Percentiles rank a stretch among this genome's conserved stretches.
phyloP scores from a whole-genome alignment of 202 grass and related monocot species.

The Digitaria exilis region DNA sequence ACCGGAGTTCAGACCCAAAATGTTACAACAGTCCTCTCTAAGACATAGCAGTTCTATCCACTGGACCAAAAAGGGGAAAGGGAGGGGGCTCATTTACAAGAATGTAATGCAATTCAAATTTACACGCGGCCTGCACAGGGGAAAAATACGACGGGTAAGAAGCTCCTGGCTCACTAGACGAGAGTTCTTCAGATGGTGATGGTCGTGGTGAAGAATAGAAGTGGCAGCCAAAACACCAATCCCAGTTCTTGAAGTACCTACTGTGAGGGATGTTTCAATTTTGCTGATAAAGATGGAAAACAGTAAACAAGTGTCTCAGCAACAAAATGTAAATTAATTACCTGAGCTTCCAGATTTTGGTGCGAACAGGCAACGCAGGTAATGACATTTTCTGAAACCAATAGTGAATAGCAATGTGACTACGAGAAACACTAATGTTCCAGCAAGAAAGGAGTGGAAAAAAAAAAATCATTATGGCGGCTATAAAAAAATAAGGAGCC shows the following conservation, averaged over 20 bases:
- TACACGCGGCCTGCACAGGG: slow-evolving; percentile 56
- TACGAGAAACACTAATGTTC: not conserved
- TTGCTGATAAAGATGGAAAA: slow-evolving; percentile 4
- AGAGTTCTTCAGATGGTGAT: slow-evolving; percentile 43
- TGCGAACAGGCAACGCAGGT: slow-evolving; percentile 75
- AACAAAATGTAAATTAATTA: slow-evolving; percentile 41
- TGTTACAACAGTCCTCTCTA: slow-evolving; percentile 49
- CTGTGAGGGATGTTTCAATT: not conserved
- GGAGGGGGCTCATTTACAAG: slow-evolving; percentile 62
- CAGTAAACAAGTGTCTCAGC: not conserved
- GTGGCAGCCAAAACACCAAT: slow-evolving; percentile 43
- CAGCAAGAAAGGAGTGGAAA: not conserved
- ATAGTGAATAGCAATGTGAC: slow-evolving; percentile 17
- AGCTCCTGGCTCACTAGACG: slow-evolving; percentile 39
- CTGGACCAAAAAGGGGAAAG: slow-evolving; percentile 38
- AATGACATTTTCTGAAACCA: slow-evolving; percentile 97
- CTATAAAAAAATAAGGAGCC: not conserved
- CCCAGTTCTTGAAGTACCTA: slow-evolving; percentile 52
- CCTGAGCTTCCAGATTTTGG: slow-evolving; percentile 69
- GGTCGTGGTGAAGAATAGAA: slow-evolving; percentile 35
- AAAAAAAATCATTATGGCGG: not conserved
- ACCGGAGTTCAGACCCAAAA: slow-evolving; percentile 32
- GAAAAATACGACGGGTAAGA: slow-evolving; percentile 30
- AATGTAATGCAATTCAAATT: slow-evolving; percentile 53
- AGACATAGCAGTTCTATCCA: slow-evolving; percentile 40